Conservation (phyloP, 768 basidiomycete species). For the Cyathus striatus region DNA sequence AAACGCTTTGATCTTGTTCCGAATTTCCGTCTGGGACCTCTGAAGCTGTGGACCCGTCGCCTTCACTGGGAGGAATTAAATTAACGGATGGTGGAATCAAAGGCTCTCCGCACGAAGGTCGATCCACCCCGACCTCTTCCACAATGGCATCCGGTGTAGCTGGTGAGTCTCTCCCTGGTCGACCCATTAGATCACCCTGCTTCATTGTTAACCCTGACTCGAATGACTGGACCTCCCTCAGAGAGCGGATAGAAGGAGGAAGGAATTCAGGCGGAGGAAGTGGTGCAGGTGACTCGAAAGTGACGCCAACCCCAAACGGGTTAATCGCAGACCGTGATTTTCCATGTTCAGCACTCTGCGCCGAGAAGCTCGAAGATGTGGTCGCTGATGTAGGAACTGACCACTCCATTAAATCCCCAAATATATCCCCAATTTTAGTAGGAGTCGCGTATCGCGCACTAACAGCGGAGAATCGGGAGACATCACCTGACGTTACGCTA, state of each 20-base stretch:
- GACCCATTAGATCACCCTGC: constrained; percentile 29
- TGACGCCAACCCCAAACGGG: constrained; percentile 63
- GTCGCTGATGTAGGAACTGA: constrained; percentile 26
- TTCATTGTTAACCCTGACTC: constrained; percentile 78
- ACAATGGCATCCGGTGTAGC: not conserved
- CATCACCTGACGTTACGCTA: constrained; percentile 71
- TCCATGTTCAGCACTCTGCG: constrained; percentile 20
- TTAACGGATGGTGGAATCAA: constrained; percentile 21
- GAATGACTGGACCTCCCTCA: constrained; percentile 87
- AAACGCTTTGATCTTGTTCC: constrained; percentile 4
- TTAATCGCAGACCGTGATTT: constrained; percentile 31
- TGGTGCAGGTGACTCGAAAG: constrained; percentile 55
- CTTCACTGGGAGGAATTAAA: constrained; percentile 9
- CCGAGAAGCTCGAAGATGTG: constrained; percentile 30
- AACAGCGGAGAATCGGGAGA: constrained; percentile 35
- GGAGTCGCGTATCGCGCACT: constrained; percentile 17
- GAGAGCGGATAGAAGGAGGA: constrained; percentile 40
- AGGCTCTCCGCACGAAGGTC: too few species aligned
- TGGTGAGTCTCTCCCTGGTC: not conserved
- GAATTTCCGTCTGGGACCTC: constrained; percentile 6
- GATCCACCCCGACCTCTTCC: too few species aligned
- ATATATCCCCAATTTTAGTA: constrained; percentile 42
- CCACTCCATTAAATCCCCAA: constrained; percentile 67
- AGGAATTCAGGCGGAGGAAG: constrained; percentile 36
- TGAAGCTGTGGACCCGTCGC: constrained; percentile 2